Evolutionary conservation across 192 early-diverging fungal species (phyloP), one percentile per base, ranked within the genome.

Genomic region (Backusella tarrabulga): DNA sequence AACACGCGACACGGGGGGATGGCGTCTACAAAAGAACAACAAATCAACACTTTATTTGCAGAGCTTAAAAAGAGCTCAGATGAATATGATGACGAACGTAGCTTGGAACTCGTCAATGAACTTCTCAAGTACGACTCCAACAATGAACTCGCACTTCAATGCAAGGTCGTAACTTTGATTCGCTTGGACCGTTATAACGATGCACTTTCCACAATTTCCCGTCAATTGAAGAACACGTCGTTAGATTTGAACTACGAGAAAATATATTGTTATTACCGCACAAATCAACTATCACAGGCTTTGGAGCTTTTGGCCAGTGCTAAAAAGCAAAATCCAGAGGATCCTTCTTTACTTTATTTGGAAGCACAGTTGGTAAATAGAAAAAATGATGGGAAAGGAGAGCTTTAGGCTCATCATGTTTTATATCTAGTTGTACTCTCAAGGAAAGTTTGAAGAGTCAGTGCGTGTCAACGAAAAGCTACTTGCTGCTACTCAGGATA

Each of bases 261-360:
- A 41, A 86, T 90, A 0, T 93, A 93, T 72, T 92, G 90, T 69
- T 85, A 89, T 23, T 93, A 93, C 69, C 85, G 92, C 6, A 84
- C 88, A 67, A 86, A 91, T 73, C 83, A 87, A 46, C 81, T 89
- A 67, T 35, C 72, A 8, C 88, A 91, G 2, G 86, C 86, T 19
- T 68, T 88, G 54, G 66, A 82, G 6, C 36, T 80, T 71, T 60
- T 89, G 74, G 69, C 74, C 66, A 36, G 72, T 46, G 23, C 81
- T n/a, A 76, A 86, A 71, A 50, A 44, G 11, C 69, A 70, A 21
- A 54, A 79, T 17, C 50, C 32, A 50, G 75, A 79, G 7, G 76
- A 79, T 54, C 78, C 81, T 67, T 76, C 83, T 34, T 77, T 91
- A 15, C 73, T 78, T 54, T 87, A 90, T 40, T 73, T 93, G 34